These are phyloP conservation scores for Sporothrix luriei DNA, from an alignment of 2,329 filamentous ascomycete genomes.

Conservation along the genomic window DNA sequence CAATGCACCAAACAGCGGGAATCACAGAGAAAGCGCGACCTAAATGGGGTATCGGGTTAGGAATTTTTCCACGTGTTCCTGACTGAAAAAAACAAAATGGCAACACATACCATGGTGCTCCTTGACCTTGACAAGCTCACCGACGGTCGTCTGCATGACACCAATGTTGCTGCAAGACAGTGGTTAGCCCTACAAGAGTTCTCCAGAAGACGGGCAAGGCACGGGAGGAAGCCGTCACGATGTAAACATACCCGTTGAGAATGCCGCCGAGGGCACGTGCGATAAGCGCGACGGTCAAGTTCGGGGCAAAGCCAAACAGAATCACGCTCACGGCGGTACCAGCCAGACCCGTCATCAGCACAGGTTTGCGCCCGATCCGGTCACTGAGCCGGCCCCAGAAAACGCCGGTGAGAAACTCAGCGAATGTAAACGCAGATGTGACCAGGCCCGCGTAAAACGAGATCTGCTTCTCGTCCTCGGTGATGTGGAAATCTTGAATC, in stretches of 20 bases:
- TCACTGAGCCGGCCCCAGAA: slow-evolving; percentile 94
- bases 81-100: background rate
- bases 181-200: slow-evolving; percentile 30
- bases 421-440: slow-evolving; percentile 92
- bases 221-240: slow-evolving; percentile 33
- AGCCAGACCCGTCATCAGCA: slow-evolving; percentile 83
- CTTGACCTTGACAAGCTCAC: slow-evolving; percentile 88
- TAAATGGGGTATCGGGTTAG: slow-evolving; percentile 41
- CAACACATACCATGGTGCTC: slow-evolving; percentile 77
- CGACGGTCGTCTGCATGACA: slow-evolving; percentile 91
- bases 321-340: slow-evolving; percentile 93
- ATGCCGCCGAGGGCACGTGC: slow-evolving; percentile 87
- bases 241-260: slow-evolving; percentile 75
- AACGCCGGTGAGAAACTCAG: slow-evolving; percentile 89
- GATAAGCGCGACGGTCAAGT: slow-evolving; percentile 77
- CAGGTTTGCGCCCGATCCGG: slow-evolving; percentile 86
- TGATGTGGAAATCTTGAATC: slow-evolving; percentile 88
- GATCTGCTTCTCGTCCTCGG: slow-evolving; percentile 75
- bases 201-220: background rate
- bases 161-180: slow-evolving; percentile 74
- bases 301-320: slow-evolving; percentile 86
- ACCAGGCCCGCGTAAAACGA: slow-evolving; percentile 94
- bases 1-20: slow-evolving; percentile 97
- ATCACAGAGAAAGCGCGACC: slow-evolving; percentile 95
- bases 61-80: no score